A percentile compares a stretch with the other conserved stretches of the same genome.
phyloP scores from a whole-genome alignment of 1,284 basidiomycete species.

The Tremellales sp. region DNA sequence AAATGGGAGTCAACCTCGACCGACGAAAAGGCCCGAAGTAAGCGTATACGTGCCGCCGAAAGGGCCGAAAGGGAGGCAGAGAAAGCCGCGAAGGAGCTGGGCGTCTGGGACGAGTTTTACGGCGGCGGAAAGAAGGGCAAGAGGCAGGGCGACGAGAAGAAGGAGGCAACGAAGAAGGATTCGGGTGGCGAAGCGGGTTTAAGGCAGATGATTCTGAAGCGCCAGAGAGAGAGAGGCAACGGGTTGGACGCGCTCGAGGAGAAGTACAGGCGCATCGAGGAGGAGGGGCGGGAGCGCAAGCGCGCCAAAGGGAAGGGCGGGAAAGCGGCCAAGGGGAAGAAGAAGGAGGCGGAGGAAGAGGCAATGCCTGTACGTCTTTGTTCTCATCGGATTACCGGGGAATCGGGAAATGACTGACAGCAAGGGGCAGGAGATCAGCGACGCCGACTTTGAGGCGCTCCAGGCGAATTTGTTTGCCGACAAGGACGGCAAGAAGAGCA shows the following conservation, averaged over 20 bases:
- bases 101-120: conserved; percentile 93
- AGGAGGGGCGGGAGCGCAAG: conserved; percentile 30
- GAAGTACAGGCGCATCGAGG: conserved; percentile 60
- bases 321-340: conserved; percentile 18
- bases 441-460: conserved; percentile 43
- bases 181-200: conserved; percentile 63
- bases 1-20: conserved; percentile 64
- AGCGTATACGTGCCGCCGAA: conserved; percentile 66
- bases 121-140: conserved; percentile 69
- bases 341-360: conserved; percentile 10
- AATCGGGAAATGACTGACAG: not conserved
- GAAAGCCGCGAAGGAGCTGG: conserved; percentile 75
- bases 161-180: conserved; percentile 49
- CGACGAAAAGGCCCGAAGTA: conserved; percentile 70
- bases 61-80: conserved; percentile 84
- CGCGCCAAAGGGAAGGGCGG: conserved; percentile 26
- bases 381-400: not conserved
- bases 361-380: conserved; percentile 22
- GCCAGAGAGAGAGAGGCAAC: conserved; percentile 61
- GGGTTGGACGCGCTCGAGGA: conserved; percentile 74
- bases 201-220: conserved; percentile 75
- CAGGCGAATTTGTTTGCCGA: conserved; percentile 42
- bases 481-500: conserved; percentile 17
- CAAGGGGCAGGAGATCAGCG: conserved; percentile 33
- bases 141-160: conserved; percentile 56